phyloP scores from a whole-genome alignment of 192 early-diverging fungal genomes.

The Cetraspora pellucida region DNA sequence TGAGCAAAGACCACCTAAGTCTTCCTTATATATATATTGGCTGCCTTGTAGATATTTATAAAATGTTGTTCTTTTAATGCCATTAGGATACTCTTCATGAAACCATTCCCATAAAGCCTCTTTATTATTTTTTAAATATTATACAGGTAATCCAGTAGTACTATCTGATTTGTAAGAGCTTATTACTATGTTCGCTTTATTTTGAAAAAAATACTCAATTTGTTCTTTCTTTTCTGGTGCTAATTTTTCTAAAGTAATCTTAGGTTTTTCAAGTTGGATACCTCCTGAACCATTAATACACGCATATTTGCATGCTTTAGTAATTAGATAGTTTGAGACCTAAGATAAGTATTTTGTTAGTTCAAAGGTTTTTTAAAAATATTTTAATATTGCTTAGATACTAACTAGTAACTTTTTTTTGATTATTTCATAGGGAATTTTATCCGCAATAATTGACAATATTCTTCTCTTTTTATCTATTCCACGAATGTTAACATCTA shows the following conservation, averaged over 20 bases:
- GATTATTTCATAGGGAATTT: too few relatives aligned
- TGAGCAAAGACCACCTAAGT: background rate
- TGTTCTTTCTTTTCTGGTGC: background rate
- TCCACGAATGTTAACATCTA: too few relatives aligned
- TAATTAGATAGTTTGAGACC: too few relatives aligned
- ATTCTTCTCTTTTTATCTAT: too few relatives aligned
- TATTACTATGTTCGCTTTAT: constrained; percentile 4
- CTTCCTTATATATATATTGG: background rate
- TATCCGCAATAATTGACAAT: too few relatives aligned
- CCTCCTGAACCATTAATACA: too few relatives aligned
- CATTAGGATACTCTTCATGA: background rate
- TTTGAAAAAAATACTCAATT: background rate
- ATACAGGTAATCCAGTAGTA: background rate
- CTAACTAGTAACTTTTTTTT: too few relatives aligned
- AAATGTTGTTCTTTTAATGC: background rate
- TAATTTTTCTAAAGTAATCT: background rate
- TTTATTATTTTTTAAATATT: constrained; percentile 22
- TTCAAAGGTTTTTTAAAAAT: too few relatives aligned
- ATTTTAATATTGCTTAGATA: too few relatives aligned
- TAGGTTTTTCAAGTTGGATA: too few relatives aligned
- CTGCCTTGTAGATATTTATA: background rate
- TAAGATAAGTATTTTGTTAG: too few relatives aligned
- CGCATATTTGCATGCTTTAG: too few relatives aligned
- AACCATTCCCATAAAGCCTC: background rate
- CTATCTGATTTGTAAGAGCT: constrained; percentile 9